A percentile compares a stretch with the other conserved stretches of the same genome.
These are phyloP conservation scores for Colletotrichum aenigma DNA, from an alignment of 2,329 filamentous ascomycete genomes.

Conservation along the genomic window DNA sequence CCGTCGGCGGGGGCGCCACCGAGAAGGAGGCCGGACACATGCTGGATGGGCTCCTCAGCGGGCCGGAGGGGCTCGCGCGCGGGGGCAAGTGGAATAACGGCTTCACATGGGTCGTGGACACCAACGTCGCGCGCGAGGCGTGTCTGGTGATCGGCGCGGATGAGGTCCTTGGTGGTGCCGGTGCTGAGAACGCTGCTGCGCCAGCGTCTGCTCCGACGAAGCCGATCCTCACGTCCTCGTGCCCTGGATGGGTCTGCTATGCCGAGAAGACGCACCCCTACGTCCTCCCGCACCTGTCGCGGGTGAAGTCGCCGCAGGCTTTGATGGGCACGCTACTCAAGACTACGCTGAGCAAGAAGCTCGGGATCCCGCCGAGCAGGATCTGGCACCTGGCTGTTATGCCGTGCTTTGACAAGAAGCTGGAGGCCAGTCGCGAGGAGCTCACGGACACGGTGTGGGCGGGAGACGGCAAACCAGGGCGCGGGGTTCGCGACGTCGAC, in stretches of 20 bases:
- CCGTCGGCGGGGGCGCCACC: slow-evolving; percentile 73
- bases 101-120: slow-evolving; percentile 92
- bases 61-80: slow-evolving; percentile 68
- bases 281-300: slow-evolving; percentile 87
- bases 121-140: slow-evolving; percentile 80
- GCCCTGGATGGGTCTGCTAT: slow-evolving; percentile 98
- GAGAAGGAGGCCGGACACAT: slow-evolving; percentile 79
- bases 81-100: slow-evolving; percentile 76
- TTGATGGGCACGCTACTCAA: slow-evolving; percentile 90
- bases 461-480: slow-evolving; percentile 48
- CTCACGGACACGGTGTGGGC: slow-evolving; percentile 82
- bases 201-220: slow-evolving; percentile 27
- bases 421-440: slow-evolving; percentile 93
- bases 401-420: slow-evolving; percentile 99
- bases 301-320: slow-evolving; percentile 92
- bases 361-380: slow-evolving; percentile 74
- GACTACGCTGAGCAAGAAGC: slow-evolving; percentile 75
- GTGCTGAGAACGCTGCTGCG: not conserved
- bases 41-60: slow-evolving; percentile 80
- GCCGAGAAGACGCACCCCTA: slow-evolving; percentile 98
- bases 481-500: slow-evolving; percentile 84
- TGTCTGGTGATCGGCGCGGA: slow-evolving; percentile 81
- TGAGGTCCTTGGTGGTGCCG: slow-evolving; percentile 58
- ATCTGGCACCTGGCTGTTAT: slow-evolving; percentile 97
- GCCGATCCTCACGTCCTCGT: slow-evolving; percentile 85